A percentile compares a stretch with the other conserved stretches of the same genome.
phyloP scores from a whole-genome alignment of 202 grass and related monocot genomes.

The Carex arenaria region DNA sequence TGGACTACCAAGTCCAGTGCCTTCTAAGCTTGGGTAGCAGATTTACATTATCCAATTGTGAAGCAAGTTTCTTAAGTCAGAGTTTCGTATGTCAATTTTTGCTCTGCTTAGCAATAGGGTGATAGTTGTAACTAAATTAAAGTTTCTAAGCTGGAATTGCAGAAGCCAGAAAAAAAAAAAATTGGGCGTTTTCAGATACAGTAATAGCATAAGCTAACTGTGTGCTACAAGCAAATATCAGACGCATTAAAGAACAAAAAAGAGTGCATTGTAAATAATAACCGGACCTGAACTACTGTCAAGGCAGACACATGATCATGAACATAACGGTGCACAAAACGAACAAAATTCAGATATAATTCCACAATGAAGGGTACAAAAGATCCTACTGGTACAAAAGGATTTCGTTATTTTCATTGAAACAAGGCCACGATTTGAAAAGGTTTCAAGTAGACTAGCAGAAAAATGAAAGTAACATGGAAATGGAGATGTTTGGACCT shows the following conservation, averaged over 20 bases:
- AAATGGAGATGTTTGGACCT: constrained; percentile 37
- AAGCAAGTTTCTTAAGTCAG: not conserved
- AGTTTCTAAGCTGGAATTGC: not conserved
- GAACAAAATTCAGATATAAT: not conserved
- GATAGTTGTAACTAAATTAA: not conserved
- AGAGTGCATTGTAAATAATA: not conserved
- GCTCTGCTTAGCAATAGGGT: not conserved
- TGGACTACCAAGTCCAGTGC: not conserved
- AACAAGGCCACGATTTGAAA: not conserved
- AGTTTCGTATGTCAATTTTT: not conserved
- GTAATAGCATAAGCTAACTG: not conserved
- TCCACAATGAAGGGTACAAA: not conserved
- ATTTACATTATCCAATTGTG: not conserved
- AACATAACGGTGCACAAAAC: not conserved
- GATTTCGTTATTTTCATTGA: not conserved
- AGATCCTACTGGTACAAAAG: not conserved
- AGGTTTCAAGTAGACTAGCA: not conserved
- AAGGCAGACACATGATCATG: not conserved
- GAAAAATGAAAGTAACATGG: not conserved
- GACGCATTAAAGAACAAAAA: not conserved
- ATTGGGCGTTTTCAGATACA: not conserved
- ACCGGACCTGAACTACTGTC: not conserved
- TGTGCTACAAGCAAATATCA: not conserved
- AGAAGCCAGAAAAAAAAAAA: not conserved
- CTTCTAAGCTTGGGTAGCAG: not conserved